Conservation (phyloP, 106 monocot species). For the Phalaenopsis equestris region DNA sequence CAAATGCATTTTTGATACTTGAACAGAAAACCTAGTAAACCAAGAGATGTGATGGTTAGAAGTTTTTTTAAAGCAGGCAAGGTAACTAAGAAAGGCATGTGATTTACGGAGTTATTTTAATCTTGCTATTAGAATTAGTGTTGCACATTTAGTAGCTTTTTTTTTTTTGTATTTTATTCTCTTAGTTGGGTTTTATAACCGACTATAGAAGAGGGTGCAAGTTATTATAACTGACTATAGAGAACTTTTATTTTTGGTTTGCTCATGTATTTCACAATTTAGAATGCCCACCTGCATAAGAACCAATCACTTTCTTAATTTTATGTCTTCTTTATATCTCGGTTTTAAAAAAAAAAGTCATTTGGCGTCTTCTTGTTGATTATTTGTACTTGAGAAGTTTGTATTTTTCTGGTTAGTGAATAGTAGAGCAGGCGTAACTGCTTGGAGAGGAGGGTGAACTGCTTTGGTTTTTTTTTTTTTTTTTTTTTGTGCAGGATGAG, state of each 20-base stretch:
- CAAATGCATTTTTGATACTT: too few species aligned
- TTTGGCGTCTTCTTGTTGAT: neutral
- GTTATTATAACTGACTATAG: neutral
- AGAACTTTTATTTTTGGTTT: neutral
- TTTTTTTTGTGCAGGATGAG: slow-evolving; percentile 36
- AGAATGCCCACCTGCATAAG: neutral
- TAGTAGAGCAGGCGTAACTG: neutral
- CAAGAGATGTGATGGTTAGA: too few species aligned
- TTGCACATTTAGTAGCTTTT: neutral
- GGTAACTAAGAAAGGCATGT: neutral
- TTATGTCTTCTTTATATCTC: neutral
- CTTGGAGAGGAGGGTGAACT: too few species aligned
- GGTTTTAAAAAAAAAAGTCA: neutral
- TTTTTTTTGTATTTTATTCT: neutral
- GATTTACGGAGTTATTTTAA: neutral
- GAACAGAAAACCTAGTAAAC: too few species aligned
- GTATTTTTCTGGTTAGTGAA: neutral
- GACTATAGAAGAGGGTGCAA: neutral
- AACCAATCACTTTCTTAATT: neutral
- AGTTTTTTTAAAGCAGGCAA: neutral
- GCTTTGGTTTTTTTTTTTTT: neutral
- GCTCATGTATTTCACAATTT: neutral
- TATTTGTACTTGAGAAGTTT: slow-evolving; percentile 3
- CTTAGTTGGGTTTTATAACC: neutral
- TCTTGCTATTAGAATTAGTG: neutral